Evolutionary conservation across 345 rosid genomes (phyloP).

Genomic region (Dovyalis caffra): DNA sequence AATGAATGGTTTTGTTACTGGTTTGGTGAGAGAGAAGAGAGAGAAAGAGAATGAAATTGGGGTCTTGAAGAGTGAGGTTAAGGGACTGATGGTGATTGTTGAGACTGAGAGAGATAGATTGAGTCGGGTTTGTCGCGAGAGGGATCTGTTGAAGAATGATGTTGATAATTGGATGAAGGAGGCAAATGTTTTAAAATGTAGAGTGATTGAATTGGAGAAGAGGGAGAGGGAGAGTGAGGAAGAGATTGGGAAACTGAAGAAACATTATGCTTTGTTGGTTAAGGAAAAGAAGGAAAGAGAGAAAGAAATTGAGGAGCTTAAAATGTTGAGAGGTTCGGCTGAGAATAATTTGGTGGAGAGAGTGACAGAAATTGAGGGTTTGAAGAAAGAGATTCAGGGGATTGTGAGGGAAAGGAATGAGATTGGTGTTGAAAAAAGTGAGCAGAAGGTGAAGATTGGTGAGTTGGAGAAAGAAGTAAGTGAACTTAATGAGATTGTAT

Average conservation of each 20-base stretch:
- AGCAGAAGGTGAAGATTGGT: constrained; percentile 25
- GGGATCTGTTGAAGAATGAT: constrained; percentile 37
- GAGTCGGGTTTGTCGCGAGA: constrained; percentile 38
- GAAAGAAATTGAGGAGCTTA: constrained; percentile 21
- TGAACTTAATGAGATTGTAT: constrained; percentile 25
- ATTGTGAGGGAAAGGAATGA: constrained; percentile 38
- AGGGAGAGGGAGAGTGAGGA: constrained; percentile 29
- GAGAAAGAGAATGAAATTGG: constrained; percentile 39
- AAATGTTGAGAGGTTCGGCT: constrained; percentile 31
- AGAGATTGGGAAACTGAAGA: constrained; percentile 33
- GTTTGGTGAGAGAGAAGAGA: constrained; percentile 31
- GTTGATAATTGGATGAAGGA: constrained; percentile 33
- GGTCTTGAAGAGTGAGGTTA: constrained; percentile 33
- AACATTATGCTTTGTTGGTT: constrained; percentile 28
- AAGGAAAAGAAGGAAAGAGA: constrained; percentile 36
- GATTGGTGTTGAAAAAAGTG: constrained; percentile 35
- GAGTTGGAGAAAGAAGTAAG: constrained; percentile 39
- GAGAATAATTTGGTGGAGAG: constrained; percentile 33
- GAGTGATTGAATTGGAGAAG: constrained; percentile 39
- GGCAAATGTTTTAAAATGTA: constrained; percentile 31
- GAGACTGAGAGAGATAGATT: constrained; percentile 36
- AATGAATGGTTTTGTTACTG: constrained; percentile 30
- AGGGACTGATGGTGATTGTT: constrained; percentile 25
- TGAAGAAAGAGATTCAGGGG: constrained; percentile 35
- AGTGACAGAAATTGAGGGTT: constrained; percentile 26